These are phyloP conservation scores for Gyrodon lividus DNA, from an alignment of 768 basidiomycete genomes.

Conservation along the genomic window DNA sequence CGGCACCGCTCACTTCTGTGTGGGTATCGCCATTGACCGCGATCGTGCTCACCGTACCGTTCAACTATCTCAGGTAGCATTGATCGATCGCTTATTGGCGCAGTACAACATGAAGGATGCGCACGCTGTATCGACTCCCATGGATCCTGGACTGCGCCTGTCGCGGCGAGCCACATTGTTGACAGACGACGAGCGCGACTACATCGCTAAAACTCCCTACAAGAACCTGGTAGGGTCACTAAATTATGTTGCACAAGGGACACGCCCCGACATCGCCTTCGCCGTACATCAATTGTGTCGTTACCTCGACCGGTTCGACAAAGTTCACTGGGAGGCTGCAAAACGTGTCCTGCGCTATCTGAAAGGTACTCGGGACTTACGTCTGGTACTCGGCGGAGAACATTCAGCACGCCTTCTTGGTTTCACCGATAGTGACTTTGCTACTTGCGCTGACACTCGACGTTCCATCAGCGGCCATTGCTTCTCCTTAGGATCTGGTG, in stretches of 20 bases:
- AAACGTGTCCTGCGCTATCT: constrained; percentile 17
- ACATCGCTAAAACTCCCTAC: constrained; percentile 8
- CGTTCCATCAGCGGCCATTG: constrained; percentile 22
- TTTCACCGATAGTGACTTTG: constrained; percentile 29
- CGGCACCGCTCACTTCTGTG: constrained; percentile 26
- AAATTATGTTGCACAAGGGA: constrained; percentile 19
- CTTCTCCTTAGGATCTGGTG: constrained; percentile 22
- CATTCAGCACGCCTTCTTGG: constrained; percentile 10
- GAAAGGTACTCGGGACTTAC: not conserved
- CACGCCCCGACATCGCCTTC: constrained; percentile 8
- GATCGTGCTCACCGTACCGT: no score
- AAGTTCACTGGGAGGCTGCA: constrained; percentile 13
- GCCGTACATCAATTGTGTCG: constrained; percentile 7
- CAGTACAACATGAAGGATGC: constrained; percentile 12
- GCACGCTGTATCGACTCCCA: constrained; percentile 12
- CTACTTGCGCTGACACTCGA: constrained; percentile 18
- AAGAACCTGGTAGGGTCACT: constrained; percentile 24
- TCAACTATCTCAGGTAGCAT: not conserved
- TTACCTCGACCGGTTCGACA: constrained; percentile 7
- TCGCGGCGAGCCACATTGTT: no score
- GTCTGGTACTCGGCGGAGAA: constrained; percentile 6
- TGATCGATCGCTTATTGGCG: constrained; percentile 11
- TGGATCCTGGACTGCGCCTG: constrained; percentile 19
- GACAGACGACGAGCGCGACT: not conserved
- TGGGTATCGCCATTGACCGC: constrained; percentile 38